Base-by-base conservation (phyloP, 371 early-diverging fungal species). In the Entomophthora muscae region DNA sequence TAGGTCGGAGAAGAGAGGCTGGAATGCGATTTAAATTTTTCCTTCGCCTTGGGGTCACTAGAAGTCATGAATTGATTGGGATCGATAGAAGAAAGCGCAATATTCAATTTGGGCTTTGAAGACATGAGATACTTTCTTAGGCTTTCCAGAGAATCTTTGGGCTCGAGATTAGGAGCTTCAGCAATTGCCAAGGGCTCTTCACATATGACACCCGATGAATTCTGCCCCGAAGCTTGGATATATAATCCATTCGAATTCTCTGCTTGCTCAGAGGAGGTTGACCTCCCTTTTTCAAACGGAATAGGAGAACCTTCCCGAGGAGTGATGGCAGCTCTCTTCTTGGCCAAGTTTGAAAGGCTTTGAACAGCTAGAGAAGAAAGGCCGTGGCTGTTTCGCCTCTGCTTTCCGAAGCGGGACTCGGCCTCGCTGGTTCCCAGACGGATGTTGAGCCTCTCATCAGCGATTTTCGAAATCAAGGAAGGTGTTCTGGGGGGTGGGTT, bases 281-380 rank as follows among this genome's bases (percentile, higher is more conserved):
- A 29, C 13, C 33, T 12, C 26, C 42, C 33, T 24, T 61, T 31
- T 22, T 33, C 42, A 61, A 61, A 61, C 21, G 3, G 24, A 26
- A 42, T 17, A 21, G 61, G 61, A 13, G 61, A 42, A n/a, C 31
- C 61, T 33, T 61, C 61, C 21, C 42, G 22, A 22, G 61, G 52
- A 7, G n/a, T n/a, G 42, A 52, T 23, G 54, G 54, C 24, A 1
- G 28, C 63, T 55, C 63, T 2, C 54, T 63, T 51, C 23, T 63
- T 63, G 22, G 63, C 63, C 24, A 63, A 63, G 24, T 63, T 63
- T 2, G 53, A 54, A n/a, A 63, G 31, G 29, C 63, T 63, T 53
- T 63, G 63, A 53, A 63, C 63, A n/a, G 63, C 63, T 30, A 63
- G n/a, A 32, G 22, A 26, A 10, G 63, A 63, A n/a, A 63, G 52